Conservation (phyloP, 108 stramenopile genomes). For the Cylindrotheca fusiformis region DNA sequence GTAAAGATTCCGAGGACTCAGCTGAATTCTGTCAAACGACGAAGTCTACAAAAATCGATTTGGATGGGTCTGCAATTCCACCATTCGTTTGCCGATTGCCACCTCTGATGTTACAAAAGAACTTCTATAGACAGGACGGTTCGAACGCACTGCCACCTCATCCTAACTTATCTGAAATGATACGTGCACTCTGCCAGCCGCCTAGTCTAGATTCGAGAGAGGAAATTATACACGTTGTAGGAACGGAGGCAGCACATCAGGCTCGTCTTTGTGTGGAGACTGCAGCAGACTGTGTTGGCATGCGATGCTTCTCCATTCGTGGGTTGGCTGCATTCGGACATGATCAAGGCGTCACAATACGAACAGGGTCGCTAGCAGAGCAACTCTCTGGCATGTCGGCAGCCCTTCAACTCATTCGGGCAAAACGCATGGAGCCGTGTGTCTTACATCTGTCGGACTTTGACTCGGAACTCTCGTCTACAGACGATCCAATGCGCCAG, state of each 20-base stretch:
- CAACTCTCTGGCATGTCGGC: slow-evolving; percentile 61
- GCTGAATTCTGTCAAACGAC: not conserved
- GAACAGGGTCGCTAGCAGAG: slow-evolving; percentile 57
- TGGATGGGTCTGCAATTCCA: not conserved
- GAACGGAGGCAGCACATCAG: slow-evolving; percentile 51
- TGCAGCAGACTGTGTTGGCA: slow-evolving; percentile 63
- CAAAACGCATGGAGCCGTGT: slow-evolving; percentile 54
- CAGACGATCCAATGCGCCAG: slow-evolving; percentile 44
- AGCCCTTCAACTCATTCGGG: slow-evolving; percentile 52
- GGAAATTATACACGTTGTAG: slow-evolving; percentile 56
- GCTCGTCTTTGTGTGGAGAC: slow-evolving; percentile 46
- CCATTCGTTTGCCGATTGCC: slow-evolving; percentile 1
- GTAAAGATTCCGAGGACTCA: not conserved
- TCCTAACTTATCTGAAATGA: slow-evolving; percentile 23
- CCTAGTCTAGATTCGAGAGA: slow-evolving; percentile 5
- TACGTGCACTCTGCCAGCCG: slow-evolving; percentile 10
- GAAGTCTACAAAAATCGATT: slow-evolving; percentile 3
- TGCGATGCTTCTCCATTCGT: slow-evolving; percentile 54
- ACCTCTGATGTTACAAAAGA: slow-evolving; percentile 1
- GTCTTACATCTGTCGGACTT: slow-evolving; percentile 61
- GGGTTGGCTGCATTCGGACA: slow-evolving; percentile 67
- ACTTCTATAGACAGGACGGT: not conserved
- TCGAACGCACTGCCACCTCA: slow-evolving; percentile 12
- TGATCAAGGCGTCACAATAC: slow-evolving; percentile 25
- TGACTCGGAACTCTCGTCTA: slow-evolving; percentile 53